Evolutionary conservation across 163 green algal species (phyloP).

Genomic region (Volvox carteri): DNA sequence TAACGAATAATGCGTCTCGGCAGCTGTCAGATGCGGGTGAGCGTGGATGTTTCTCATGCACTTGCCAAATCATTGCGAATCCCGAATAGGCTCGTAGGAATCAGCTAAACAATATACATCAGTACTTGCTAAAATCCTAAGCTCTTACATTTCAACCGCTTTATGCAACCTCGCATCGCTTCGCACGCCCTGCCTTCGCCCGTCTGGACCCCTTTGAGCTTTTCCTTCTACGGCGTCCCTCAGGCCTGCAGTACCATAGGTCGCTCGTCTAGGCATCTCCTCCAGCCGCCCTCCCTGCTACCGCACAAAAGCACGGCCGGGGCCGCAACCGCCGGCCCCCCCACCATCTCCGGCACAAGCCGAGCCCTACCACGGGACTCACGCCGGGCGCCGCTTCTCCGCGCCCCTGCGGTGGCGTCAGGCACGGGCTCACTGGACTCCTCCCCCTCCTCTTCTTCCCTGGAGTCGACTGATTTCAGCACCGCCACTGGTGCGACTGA

Average conservation of each 20-base stretch:
- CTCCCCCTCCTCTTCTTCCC: not conserved
- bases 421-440: not conserved
- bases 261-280: not conserved
- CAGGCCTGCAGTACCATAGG: constrained; percentile 1
- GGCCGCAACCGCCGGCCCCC: not conserved
- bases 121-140: no score
- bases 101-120: no score
- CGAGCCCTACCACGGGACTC: not conserved
- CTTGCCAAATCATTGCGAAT: no score
- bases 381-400: not conserved
- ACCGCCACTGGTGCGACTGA: not conserved
- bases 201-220: no score
- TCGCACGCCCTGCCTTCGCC: no score
- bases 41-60: no score
- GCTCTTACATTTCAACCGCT: no score
- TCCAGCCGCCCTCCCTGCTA: not conserved
- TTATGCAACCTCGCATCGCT: no score
- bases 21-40: no score
- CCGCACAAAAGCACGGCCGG: not conserved
- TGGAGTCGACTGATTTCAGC: not conserved
- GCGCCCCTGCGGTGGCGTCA: not conserved
- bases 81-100: no score
- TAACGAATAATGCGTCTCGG: no score
- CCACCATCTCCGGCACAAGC: not conserved
- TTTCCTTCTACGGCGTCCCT: no score